phyloP scores from a whole-genome alignment of 768 basidiomycete species.

The Crassisporium funariophilum region DNA sequence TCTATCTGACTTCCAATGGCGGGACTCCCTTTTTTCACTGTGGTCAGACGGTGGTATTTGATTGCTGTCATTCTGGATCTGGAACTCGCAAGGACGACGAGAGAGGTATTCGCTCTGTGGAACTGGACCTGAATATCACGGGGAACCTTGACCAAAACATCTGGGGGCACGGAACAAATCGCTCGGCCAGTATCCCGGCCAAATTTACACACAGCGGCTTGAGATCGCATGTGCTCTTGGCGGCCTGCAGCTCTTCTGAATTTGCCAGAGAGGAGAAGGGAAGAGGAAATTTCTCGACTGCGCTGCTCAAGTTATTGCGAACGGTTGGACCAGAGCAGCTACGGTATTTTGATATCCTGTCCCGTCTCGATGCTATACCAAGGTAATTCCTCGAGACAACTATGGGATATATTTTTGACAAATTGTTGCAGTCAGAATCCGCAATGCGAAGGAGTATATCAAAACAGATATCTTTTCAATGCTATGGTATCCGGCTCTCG shows the following conservation, averaged over 20 bases:
- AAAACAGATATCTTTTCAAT: slow-evolving; percentile 10
- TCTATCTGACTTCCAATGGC: no score
- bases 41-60: slow-evolving; percentile 14
- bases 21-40: no score
- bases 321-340: slow-evolving; percentile 7
- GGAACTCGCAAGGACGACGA: slow-evolving; percentile 5
- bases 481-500: slow-evolving; percentile 4
- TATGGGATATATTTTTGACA: not conserved
- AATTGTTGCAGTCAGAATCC: slow-evolving; percentile 21
- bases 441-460: slow-evolving; percentile 12
- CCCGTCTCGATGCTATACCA: slow-evolving; percentile 13
- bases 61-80: slow-evolving; percentile 16
- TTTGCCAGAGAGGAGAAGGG: slow-evolving; percentile 5
- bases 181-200: not conserved
- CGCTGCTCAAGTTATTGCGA: slow-evolving; percentile 9
- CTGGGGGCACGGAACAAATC: not conserved
- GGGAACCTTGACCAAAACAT: slow-evolving; percentile 3
- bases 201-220: slow-evolving; percentile 5
- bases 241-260: slow-evolving; percentile 12
- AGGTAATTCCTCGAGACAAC: slow-evolving; percentile 1
- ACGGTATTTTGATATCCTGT: slow-evolving; percentile 8
- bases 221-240: slow-evolving; percentile 7
- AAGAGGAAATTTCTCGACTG: slow-evolving; percentile 11
- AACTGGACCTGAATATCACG: not conserved
- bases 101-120: slow-evolving; percentile 3